A percentile compares a stretch with the other conserved stretches of the same genome.
These are phyloP conservation scores for Fonsecaea erecta DNA, from an alignment of 2,329 filamentous ascomycete genomes.

Conservation along the genomic window DNA sequence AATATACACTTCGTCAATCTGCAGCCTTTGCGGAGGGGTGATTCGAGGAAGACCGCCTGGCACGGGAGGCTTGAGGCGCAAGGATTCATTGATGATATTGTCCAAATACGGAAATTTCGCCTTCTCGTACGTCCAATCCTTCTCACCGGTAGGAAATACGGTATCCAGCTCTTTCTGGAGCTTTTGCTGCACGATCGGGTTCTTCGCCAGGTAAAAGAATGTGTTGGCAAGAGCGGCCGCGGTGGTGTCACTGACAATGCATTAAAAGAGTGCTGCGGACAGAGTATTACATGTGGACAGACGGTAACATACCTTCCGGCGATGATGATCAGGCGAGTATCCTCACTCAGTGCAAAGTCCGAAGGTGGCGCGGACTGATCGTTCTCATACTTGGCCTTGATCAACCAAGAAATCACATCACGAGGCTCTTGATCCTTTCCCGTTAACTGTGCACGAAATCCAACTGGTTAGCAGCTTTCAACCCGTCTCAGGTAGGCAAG, in stretches of 20 bases:
- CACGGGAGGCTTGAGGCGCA: conserved; percentile 1
- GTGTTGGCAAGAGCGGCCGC: neutral
- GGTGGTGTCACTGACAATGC: neutral
- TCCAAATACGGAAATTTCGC: neutral
- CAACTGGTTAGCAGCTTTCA: neutral
- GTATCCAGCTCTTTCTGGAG: neutral
- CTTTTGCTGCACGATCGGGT: neutral
- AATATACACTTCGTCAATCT: neutral
- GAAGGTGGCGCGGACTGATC: neutral
- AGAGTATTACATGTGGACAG: neutral
- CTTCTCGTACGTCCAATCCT: neutral
- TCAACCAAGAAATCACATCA: conserved; percentile 2
- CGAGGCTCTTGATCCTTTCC: neutral
- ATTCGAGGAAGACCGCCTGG: conserved; percentile 9
- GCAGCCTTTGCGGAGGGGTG: neutral
- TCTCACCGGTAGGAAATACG: neutral
- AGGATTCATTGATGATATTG: conserved; percentile 1
- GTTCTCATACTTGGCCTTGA: neutral
- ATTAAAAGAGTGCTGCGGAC: neutral
- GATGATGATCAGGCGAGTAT: conserved; percentile 3
- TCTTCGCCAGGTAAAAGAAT: neutral
- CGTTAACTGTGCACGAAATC: neutral
- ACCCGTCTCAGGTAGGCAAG: neutral
- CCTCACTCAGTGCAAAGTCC: neutral
- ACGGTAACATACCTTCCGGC: neutral